These are phyloP conservation scores for Teunomyces panamensis DNA, from an alignment of 805 yeast species.

Conservation along the genomic window DNA sequence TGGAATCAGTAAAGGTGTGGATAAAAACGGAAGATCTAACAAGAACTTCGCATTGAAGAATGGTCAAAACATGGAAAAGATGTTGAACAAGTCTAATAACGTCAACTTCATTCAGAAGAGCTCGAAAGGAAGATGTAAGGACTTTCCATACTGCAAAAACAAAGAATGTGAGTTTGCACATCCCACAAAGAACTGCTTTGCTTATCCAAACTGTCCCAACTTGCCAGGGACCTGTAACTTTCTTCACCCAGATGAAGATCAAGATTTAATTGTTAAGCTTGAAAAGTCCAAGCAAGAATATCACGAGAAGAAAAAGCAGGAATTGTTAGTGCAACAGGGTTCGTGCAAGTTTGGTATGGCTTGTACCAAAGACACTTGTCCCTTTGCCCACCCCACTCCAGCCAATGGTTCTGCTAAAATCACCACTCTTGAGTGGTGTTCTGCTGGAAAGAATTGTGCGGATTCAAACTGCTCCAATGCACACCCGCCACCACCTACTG, in stretches of 20 bases:
- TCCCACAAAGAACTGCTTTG: conserved; percentile 73
- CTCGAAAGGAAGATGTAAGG: conserved; percentile 63
- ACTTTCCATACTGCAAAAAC: conserved; percentile 69
- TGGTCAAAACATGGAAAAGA: conserved; percentile 40
- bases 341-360: conserved; percentile 74
- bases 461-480: conserved; percentile 66
- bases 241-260: conserved; percentile 85
- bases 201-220: conserved; percentile 75
- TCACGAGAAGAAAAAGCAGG: conserved; percentile 35
- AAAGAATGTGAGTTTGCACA: conserved; percentile 74
- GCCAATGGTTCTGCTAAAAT: conserved; percentile 74
- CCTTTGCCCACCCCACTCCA: conserved; percentile 91
- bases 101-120: conserved; percentile 41
- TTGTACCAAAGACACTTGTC: conserved; percentile 78
- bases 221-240: conserved; percentile 79
- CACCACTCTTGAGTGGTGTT: conserved; percentile 70
- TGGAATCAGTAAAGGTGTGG: conserved; percentile 22
- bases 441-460: conserved; percentile 60
- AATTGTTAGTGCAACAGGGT: conserved; percentile 34
- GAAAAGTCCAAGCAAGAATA: conserved; percentile 58
- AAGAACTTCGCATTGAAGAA: conserved; percentile 37
- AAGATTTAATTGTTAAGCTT: conserved; percentile 62
- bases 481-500: conserved; percentile 71
- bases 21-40: conserved; percentile 7
- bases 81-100: conserved; percentile 35